phyloP scores from a whole-genome alignment of 495 filamentous ascomycete species.

The Aspergillus sparsus region DNA sequence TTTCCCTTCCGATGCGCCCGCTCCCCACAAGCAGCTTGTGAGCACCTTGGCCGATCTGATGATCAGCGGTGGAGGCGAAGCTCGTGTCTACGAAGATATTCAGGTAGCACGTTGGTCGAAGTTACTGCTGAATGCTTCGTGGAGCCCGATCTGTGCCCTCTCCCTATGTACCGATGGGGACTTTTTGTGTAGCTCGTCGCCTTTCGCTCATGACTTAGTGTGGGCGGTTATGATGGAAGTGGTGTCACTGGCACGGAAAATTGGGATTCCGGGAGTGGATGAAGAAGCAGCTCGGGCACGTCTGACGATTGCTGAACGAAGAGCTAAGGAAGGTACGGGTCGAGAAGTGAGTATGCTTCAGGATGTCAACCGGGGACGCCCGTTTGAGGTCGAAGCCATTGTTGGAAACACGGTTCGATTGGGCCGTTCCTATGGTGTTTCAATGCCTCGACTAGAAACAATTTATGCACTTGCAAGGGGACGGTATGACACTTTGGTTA shows the following conservation, averaged over 20 bases:
- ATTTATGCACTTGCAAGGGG: constrained; percentile 26
- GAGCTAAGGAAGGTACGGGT: constrained; percentile 33
- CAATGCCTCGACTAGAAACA: constrained; percentile 43
- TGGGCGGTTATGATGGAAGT: constrained; percentile 54
- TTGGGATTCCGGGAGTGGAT: constrained; percentile 43
- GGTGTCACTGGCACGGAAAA: constrained; percentile 42
- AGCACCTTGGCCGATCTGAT: constrained; percentile 40
- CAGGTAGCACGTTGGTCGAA: constrained; percentile 56
- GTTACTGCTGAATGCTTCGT: constrained; percentile 50
- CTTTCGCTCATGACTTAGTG: constrained; percentile 36
- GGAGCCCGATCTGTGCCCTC: constrained; percentile 56
- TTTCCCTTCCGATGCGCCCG: constrained; percentile 39
- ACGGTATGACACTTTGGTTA: constrained; percentile 19
- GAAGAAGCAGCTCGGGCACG: constrained; percentile 38
- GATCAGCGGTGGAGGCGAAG: constrained; percentile 38
- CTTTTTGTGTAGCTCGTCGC: constrained; percentile 39
- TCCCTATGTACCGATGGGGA: constrained; percentile 44
- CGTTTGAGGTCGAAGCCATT: constrained; percentile 55
- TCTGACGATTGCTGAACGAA: constrained; percentile 34
- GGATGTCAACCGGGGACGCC: constrained; percentile 40
- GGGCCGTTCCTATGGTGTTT: constrained; percentile 41
- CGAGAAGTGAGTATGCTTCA: constrained; percentile 51
- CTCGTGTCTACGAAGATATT: constrained; percentile 45
- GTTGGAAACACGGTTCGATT: constrained; percentile 51
- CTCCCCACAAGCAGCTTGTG: constrained; percentile 31